Evolutionary conservation across 352 stramenopile genomes (phyloP).

Genomic region (Pythium catenulatum): DNA sequence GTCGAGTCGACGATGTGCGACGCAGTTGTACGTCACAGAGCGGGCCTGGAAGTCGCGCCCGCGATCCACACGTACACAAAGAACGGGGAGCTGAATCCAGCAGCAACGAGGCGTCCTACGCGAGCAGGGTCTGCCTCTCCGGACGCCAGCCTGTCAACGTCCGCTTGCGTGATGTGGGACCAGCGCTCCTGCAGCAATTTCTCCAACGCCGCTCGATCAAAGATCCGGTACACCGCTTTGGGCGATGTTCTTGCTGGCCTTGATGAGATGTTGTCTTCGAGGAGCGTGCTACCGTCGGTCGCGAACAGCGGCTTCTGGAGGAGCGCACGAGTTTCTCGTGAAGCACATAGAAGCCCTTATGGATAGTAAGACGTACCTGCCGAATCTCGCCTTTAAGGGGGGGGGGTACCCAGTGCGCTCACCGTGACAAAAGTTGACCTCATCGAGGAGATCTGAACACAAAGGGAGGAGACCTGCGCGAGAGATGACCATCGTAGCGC

Average conservation of each 20-base stretch:
- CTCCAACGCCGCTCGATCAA: neutral
- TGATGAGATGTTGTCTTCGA: slow-evolving; percentile 4
- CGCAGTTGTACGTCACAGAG: neutral
- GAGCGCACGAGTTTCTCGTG: neutral
- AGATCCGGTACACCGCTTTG: neutral
- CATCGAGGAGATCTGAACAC: too few species aligned
- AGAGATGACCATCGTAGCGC: too few species aligned
- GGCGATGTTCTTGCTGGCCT: neutral
- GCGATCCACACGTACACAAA: neutral
- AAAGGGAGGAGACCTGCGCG: too few species aligned
- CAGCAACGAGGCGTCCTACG: neutral
- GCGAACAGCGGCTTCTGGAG: neutral
- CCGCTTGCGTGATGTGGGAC: neutral
- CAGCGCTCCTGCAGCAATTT: neutral
- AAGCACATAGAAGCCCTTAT: neutral
- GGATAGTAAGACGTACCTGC: neutral
- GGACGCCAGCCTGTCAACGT: neutral
- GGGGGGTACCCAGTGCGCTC: neutral
- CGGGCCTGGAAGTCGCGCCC: neutral
- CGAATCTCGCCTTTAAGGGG: slow-evolving; percentile 4
- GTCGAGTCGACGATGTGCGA: neutral
- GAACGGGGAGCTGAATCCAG: neutral
- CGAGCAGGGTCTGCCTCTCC: neutral
- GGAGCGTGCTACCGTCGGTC: neutral
- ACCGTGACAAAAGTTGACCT: neutral